phyloP scores from a whole-genome alignment of 2,329 filamentous ascomycete genomes.

The Ploettnerulaceae sp. region DNA sequence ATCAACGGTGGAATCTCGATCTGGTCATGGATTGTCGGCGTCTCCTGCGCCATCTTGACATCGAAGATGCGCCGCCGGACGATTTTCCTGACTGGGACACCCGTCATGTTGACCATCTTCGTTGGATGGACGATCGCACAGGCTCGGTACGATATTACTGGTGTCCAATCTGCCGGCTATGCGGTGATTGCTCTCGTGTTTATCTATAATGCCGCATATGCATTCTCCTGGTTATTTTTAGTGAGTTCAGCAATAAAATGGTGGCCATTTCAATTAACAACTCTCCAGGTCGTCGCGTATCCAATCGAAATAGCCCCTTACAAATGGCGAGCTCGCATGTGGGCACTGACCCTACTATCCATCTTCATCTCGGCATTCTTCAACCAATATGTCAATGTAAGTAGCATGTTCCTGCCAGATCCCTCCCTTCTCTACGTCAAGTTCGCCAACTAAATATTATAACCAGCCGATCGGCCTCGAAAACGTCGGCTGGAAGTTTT shows the following conservation, averaged over 20 bases:
- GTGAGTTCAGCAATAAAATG: conserved; percentile 43
- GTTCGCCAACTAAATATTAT: too few relatives aligned
- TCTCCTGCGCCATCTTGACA: conserved; percentile 23
- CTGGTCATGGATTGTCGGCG: conserved; percentile 12
- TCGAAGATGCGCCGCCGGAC: conserved; percentile 38
- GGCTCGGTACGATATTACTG: conserved; percentile 44
- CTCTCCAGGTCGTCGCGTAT: conserved; percentile 54
- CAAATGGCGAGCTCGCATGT: conserved; percentile 41
- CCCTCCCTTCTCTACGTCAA: too few relatives aligned
- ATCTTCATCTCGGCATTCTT: conserved; percentile 14
- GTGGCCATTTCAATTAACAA: conserved; percentile 44
- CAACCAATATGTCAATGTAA: conserved; percentile 38
- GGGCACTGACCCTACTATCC: conserved; percentile 15
- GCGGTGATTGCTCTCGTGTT: conserved; percentile 47
- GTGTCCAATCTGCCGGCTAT: conserved; percentile 43
- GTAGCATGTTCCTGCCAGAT: too few relatives aligned
- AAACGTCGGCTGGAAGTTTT: conserved; percentile 37
- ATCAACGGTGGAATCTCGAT: conserved; percentile 22
- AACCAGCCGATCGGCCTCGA: conserved; percentile 38
- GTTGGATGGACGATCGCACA: conserved; percentile 34
- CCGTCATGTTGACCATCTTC: conserved; percentile 28
- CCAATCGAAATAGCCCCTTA: conserved; percentile 56
- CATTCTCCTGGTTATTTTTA: conserved; percentile 45
- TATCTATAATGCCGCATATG: conserved; percentile 53
- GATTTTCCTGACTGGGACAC: conserved; percentile 44